Evolutionary conservation across 306 rosid genomes (phyloP).

Genomic region (Datisca glomerata): DNA sequence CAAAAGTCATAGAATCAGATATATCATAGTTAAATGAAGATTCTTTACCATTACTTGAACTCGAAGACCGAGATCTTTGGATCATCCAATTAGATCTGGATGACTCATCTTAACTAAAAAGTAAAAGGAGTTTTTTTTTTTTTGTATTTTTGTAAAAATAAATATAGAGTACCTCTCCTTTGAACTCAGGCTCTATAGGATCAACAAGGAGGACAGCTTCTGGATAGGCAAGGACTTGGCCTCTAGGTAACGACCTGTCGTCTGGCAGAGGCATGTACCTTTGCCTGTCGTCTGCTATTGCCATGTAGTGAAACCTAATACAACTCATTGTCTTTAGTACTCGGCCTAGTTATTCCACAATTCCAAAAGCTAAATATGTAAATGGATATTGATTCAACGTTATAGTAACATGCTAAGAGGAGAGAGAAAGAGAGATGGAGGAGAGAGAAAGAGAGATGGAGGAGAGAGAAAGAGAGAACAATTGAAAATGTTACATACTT

Average conservation of each 20-base stretch:
- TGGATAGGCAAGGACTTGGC: slow-evolving; percentile 30
- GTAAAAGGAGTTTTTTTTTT: neutral
- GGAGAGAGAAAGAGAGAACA: neutral
- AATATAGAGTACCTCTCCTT: slow-evolving; percentile 26
- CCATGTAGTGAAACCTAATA: slow-evolving; percentile 33
- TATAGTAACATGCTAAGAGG: too few species aligned
- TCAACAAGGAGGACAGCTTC: slow-evolving; percentile 32
- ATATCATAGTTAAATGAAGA: neutral
- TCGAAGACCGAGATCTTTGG: too few species aligned
- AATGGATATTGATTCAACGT: neutral
- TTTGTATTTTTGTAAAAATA: neutral
- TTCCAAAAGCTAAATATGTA: neutral
- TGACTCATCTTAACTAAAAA: too few species aligned
- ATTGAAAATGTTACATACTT: slow-evolving; percentile 28
- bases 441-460: too few species aligned
- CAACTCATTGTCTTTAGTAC: neutral
- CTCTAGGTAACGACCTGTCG: slow-evolving; percentile 29
- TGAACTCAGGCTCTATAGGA: slow-evolving; percentile 28
- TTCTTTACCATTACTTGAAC: too few species aligned
- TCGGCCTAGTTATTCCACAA: neutral
- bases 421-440: too few species aligned
- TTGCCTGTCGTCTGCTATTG: slow-evolving; percentile 26
- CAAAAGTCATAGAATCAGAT: neutral
- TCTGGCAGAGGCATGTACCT: slow-evolving; percentile 35
- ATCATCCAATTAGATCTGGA: too few species aligned